A percentile compares a stretch with the other conserved stretches of the same genome.
These are phyloP conservation scores for Scheffersomyces spartinae DNA, from an alignment of 805 yeast species.

Conservation along the genomic window DNA sequence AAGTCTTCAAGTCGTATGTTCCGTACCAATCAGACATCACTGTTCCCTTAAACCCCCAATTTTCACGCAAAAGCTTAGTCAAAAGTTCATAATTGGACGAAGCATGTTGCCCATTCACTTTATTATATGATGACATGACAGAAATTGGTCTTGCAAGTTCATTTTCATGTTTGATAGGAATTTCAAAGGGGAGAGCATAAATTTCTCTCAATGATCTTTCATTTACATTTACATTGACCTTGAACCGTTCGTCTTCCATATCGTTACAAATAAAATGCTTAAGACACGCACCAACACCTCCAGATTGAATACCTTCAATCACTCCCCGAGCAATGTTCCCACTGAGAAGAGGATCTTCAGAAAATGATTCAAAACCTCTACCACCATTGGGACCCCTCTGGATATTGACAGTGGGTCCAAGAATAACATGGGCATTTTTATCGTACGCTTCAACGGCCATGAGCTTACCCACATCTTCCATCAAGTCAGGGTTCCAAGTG, in stretches of 20 bases:
- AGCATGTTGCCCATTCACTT: slow-evolving; percentile 30
- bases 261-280: slow-evolving; percentile 35
- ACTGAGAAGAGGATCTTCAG: slow-evolving; percentile 45
- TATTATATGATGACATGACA: slow-evolving; percentile 32
- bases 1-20: slow-evolving; percentile 19
- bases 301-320: slow-evolving; percentile 26
- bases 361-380: slow-evolving; percentile 49
- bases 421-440: too few relatives aligned
- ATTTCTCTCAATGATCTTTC: slow-evolving; percentile 35
- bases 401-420: slow-evolving; percentile 36
- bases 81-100: slow-evolving; percentile 23
- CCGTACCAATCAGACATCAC: slow-evolving; percentile 37
- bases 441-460: too few relatives aligned
- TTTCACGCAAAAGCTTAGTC: slow-evolving; percentile 22
- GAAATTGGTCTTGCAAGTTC: too few relatives aligned
- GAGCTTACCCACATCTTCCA: too few relatives aligned
- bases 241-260: slow-evolving; percentile 25
- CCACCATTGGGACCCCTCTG: slow-evolving; percentile 51
- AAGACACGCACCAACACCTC: slow-evolving; percentile 26
- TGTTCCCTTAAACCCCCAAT: slow-evolving; percentile 29
- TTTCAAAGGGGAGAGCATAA: slow-evolving; percentile 32
- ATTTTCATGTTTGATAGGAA: slow-evolving; percentile 25
- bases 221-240: slow-evolving; percentile 24
- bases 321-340: slow-evolving; percentile 26
- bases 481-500: too few relatives aligned